These are phyloP conservation scores for Bruguiera parviflora DNA, from an alignment of 345 rosid genomes.

Conservation along the genomic window DNA sequence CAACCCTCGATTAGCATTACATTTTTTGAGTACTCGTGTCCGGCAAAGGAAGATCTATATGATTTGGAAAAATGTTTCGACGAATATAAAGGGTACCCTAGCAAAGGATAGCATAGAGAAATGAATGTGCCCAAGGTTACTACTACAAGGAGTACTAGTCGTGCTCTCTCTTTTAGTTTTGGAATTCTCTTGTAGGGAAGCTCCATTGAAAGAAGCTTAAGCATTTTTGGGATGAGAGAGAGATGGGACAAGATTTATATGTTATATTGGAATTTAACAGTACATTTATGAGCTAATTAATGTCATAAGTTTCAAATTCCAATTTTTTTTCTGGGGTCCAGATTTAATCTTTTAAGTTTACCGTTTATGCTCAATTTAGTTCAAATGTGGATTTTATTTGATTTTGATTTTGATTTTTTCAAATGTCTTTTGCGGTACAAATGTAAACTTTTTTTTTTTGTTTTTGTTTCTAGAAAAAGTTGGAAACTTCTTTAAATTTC, in stretches of 20 bases:
- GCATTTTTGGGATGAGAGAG: background rate
- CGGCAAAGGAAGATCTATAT: background rate
- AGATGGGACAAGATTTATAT: background rate
- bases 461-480: too few relatives aligned
- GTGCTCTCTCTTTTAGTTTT: background rate
- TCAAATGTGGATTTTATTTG: too few relatives aligned
- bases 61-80: constrained; percentile 10
- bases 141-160: constrained; percentile 22
- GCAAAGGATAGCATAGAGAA: constrained; percentile 39
- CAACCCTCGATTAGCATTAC: constrained; percentile 25
- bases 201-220: constrained; percentile 24
- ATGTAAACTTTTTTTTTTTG: too few relatives aligned
- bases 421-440: too few relatives aligned
- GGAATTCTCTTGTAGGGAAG: constrained; percentile 13
- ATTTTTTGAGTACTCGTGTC: background rate
- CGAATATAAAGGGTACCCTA: constrained; percentile 26
- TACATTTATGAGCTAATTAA: too few relatives aligned
- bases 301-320: too few relatives aligned
- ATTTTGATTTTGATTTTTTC: too few relatives aligned
- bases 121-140: constrained; percentile 24
- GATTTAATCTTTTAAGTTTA: too few relatives aligned
- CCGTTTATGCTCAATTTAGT: too few relatives aligned
- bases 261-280: too few relatives aligned
- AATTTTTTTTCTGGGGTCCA: too few relatives aligned
- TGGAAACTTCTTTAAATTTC: too few relatives aligned